Evolutionary conservation across 2,329 filamentous ascomycete genomes (phyloP).

Genomic region (Ascochyta clinopodiicola): DNA sequence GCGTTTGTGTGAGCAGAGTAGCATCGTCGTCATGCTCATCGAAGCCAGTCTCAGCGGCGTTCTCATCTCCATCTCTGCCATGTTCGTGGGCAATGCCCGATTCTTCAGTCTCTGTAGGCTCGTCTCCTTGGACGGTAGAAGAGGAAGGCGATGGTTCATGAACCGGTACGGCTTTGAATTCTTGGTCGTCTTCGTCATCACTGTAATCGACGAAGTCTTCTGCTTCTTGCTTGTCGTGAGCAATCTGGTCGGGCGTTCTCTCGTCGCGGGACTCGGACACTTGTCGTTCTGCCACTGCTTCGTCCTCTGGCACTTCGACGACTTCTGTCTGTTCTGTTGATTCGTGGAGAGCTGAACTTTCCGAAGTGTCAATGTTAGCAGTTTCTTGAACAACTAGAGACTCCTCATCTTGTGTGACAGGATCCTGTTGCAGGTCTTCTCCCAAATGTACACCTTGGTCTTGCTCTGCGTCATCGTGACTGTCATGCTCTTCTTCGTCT

Average conservation of each 20-base stretch:
- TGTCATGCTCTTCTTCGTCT: not conserved
- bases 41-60: conserved; percentile 4
- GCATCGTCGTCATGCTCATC: conserved; percentile 13
- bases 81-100: conserved; percentile 5
- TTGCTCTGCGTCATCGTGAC: conserved; percentile 3
- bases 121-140: conserved; percentile 45
- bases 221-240: conserved; percentile 32
- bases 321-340: not conserved
- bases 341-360: not conserved
- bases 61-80: conserved; percentile 10
- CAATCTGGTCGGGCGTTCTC: conserved; percentile 13
- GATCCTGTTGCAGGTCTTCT: not conserved
- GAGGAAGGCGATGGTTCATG: conserved; percentile 36
- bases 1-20: conserved; percentile 16
- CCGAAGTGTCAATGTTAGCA: not conserved
- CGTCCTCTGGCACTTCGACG: not conserved
- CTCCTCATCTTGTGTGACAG: not conserved
- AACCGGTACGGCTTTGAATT: conserved; percentile 11
- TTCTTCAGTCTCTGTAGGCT: conserved; percentile 22
- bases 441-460: conserved; percentile 2
- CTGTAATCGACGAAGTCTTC: conserved; percentile 59
- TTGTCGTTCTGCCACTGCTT: not conserved
- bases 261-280: conserved; percentile 4
- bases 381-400: not conserved
- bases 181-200: conserved; percentile 50